Evolutionary conservation across 352 stramenopile species (phyloP).

Genomic region (Halophytophthora batemanensis): DNA sequence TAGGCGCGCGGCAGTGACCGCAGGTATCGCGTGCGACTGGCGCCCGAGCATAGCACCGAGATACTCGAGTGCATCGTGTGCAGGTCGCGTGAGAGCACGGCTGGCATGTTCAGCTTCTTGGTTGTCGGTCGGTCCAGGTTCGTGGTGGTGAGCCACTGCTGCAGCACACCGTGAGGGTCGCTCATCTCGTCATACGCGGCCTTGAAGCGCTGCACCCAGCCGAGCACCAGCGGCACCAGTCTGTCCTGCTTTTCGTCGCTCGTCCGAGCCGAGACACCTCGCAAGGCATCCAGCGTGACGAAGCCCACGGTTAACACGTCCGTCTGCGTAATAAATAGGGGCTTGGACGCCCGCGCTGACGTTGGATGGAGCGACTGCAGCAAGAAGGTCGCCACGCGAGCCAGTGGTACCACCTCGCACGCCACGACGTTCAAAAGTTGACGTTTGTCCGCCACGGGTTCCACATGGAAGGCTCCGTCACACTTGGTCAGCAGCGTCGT

Average conservation of each 20-base stretch:
- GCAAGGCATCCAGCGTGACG: conserved; percentile 29
- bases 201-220: conserved; percentile 69
- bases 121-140: conserved; percentile 37
- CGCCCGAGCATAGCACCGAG: conserved; percentile 61
- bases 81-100: conserved; percentile 58
- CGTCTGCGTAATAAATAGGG: conserved; percentile 52
- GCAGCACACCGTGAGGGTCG: conserved; percentile 58
- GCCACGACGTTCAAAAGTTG: conserved; percentile 75
- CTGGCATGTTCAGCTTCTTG: conserved; percentile 29
- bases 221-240: conserved; percentile 38
- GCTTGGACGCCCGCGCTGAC: conserved; percentile 31
- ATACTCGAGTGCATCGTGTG: conserved; percentile 79
- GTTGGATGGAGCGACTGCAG: conserved; percentile 34
- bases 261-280: conserved; percentile 3
- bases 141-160: conserved; percentile 73
- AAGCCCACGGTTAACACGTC: conserved; percentile 51
- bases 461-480: conserved; percentile 25
- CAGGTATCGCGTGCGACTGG: conserved; percentile 69
- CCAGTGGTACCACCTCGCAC: conserved; percentile 68
- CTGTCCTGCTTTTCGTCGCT: conserved; percentile 9
- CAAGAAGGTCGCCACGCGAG: conserved; percentile 68
- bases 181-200: conserved; percentile 77
- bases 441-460: conserved; percentile 28
- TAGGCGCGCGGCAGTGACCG: conserved; percentile 70
- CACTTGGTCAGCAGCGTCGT: conserved; percentile 25